Base-by-base conservation (phyloP, 2,329 filamentous ascomycete species). In the Esteya vermicola region DNA sequence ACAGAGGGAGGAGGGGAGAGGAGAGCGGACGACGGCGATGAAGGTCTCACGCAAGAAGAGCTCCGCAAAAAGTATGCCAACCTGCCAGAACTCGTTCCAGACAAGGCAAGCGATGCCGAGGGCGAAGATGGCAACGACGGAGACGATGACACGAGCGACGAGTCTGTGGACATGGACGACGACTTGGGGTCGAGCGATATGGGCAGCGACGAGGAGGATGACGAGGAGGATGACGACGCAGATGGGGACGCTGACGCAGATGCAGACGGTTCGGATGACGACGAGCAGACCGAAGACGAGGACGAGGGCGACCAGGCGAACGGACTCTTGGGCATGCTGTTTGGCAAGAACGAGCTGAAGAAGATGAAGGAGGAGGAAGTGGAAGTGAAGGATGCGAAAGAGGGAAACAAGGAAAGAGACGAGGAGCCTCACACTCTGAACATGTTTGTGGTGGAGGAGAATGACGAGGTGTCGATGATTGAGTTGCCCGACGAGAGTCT, bases 161-260 rank as follows among this genome's bases (percentile, higher is more conserved):
- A 80, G 52, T 79, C 76, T 2, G 61, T 79, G 19, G 74, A 78
- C 49, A 81, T 81, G 75, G 75, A 80, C 47, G 75, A 79, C 43
- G 75, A 79, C 42, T 58, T 77, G 48, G 73, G 71, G 3, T 75
- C 73, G 4, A 72, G 67, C 22, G 72, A 78, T 33, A 62, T 64
- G 52, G 62, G 66, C 16, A 65, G 61, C 34, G 62, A 60, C 25
- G 28, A 19, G 3, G 25, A 28, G 4, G 63, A 59, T 6, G 63
- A 63, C 4, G 56, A 64, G 58, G 39, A 36, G 30, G 62, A 60
- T 20, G 63, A 59, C 3, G 58, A 56, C 2, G 59, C n/a, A n/a
- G n/a, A n/a, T n/a, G n/a, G n/a, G n/a, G n/a, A n/a, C n/a, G n/a
- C n/a, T n/a, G n/a, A n/a, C n/a, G n/a, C n/a, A 58, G 54, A 62